Evolutionary conservation across 257 asterid genomes (phyloP).

Genomic region (Haberlea rhodopensis): DNA sequence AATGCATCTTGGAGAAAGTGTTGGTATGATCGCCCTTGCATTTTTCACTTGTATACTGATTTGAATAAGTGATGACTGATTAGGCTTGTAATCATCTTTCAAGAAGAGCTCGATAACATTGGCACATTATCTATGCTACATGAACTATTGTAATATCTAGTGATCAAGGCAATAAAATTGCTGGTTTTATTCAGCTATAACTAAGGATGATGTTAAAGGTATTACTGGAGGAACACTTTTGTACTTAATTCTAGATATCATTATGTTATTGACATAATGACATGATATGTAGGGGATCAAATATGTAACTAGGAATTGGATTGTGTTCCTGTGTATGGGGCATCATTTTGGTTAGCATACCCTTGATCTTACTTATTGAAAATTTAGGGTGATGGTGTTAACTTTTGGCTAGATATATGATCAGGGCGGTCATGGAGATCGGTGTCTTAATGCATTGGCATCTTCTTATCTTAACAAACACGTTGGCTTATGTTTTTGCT

Average conservation of each 20-base stretch:
- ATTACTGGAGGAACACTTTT: not conserved
- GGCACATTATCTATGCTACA: not conserved
- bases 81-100: not conserved
- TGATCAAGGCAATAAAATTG: not conserved
- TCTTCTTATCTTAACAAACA: not conserved
- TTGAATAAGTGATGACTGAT: not conserved
- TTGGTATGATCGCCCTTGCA: conserved; percentile 48
- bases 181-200: not conserved
- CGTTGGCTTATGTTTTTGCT: not conserved
- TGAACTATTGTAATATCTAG: not conserved
- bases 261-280: not conserved
- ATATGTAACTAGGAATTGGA: not conserved
- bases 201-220: not conserved
- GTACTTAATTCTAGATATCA: conserved; percentile 7
- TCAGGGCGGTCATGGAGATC: not conserved
- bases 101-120: not conserved
- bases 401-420: not conserved
- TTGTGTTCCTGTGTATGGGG: not conserved
- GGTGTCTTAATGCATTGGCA: not conserved
- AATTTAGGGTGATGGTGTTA: not conserved
- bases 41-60: not conserved
- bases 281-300: not conserved
- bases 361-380: not conserved
- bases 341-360: not conserved
- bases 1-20: conserved; percentile 98